A percentile compares a stretch with the other conserved stretches of the same genome.
Evolutionary conservation across 225 moss, liverwort and hornwort species (phyloP).

Genomic region (Physcomitrellopsis africana): DNA sequence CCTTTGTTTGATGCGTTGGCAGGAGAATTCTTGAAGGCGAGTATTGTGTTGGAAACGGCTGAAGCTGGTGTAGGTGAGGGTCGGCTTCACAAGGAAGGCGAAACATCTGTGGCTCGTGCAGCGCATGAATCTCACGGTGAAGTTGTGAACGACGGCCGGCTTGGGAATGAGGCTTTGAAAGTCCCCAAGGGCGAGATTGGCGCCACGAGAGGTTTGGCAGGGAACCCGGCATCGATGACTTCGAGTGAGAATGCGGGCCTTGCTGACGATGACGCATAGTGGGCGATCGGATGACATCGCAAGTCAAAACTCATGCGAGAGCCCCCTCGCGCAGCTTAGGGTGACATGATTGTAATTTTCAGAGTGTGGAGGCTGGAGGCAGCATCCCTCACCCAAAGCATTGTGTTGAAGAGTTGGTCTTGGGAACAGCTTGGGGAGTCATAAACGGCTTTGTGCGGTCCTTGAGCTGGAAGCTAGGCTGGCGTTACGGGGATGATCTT

Average conservation of each 20-base stretch:
- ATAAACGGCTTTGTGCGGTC: no score
- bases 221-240: background rate
- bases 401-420: no score
- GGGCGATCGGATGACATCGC: constrained; percentile 6
- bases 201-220: background rate
- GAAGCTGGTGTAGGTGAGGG: constrained; percentile 31
- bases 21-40: constrained; percentile 57
- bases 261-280: background rate
- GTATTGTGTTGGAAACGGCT: constrained; percentile 55
- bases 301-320: constrained; percentile 24
- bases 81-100: constrained; percentile 18
- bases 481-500: background rate
- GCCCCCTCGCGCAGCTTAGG: background rate
- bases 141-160: background rate
- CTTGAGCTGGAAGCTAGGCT: no score
- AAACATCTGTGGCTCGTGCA: constrained; percentile 16
- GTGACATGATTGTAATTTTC: background rate
- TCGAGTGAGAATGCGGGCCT: background rate
- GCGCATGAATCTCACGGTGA: background rate
- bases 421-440: no score
- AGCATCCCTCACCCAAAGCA: no score
- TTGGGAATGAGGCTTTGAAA: constrained; percentile 12
- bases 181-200: constrained; percentile 13
- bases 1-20: constrained; percentile 51
- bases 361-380: background rate